Conservation (phyloP, 768 basidiomycete species). For the Amanita subjunquillea region DNA sequence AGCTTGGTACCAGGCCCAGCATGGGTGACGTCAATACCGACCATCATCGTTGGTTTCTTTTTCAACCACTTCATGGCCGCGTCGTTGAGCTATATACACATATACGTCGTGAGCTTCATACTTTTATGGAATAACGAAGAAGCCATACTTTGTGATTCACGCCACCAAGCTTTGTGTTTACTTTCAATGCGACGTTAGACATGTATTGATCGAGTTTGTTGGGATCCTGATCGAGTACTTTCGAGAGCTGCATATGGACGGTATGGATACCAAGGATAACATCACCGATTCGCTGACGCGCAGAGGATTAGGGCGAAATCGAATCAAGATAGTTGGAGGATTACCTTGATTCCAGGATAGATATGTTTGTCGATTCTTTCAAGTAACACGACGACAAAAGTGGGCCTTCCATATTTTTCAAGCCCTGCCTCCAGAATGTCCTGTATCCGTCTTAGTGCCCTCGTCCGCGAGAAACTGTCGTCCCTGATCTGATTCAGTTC, state of each 20-base stretch:
- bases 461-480: conserved; percentile 23
- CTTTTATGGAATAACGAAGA: background rate
- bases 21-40: conserved; percentile 81
- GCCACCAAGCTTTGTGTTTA: conserved; percentile 78
- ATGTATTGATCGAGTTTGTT: conserved; percentile 71
- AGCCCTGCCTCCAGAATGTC: conserved; percentile 24
- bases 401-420: conserved; percentile 27
- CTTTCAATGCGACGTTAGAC: conserved; percentile 73
- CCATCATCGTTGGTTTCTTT: conserved; percentile 66
- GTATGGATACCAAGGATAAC: conserved; percentile 65
- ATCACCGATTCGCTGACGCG: conserved; percentile 48
- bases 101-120: background rate
- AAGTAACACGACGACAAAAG: conserved; percentile 62
- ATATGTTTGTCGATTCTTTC: conserved; percentile 62
- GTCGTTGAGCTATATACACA: conserved; percentile 34
- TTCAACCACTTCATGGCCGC: conserved; percentile 53
- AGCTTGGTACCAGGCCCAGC: conserved; percentile 55
- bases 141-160: conserved; percentile 54
- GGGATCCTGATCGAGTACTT: conserved; percentile 41
- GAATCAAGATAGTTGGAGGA: background rate
- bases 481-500: conserved; percentile 16
- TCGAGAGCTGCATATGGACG: conserved; percentile 55
- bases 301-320: background rate
- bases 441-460: conserved; percentile 31
- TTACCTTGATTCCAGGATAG: conserved; percentile 70